These are phyloP conservation scores for Ceratocystiopsis brevicomis DNA, from an alignment of 2,329 filamentous ascomycete species.

Conservation along the genomic window DNA sequence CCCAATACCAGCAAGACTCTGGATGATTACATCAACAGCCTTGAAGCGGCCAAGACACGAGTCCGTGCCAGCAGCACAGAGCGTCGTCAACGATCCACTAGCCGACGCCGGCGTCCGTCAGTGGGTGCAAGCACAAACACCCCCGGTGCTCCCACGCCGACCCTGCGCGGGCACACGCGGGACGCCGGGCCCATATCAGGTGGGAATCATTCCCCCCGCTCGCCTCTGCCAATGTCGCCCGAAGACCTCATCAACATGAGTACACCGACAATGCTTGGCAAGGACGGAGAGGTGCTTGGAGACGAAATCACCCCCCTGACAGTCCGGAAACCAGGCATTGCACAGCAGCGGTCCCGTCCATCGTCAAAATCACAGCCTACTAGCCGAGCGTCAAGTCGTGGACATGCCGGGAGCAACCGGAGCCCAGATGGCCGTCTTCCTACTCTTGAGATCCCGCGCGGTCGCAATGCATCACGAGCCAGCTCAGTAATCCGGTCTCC, in stretches of 20 bases:
- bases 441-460: conserved; percentile 31
- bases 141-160: background rate
- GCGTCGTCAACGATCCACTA: conserved; percentile 17
- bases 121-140: background rate
- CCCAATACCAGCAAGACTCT: conserved; percentile 42
- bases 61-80: conserved; percentile 36
- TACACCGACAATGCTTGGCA: conserved; percentile 21
- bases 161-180: background rate
- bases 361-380: conserved; percentile 16
- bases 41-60: conserved; percentile 53
- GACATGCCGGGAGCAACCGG: conserved; percentile 20
- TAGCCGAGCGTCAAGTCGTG: conserved; percentile 31
- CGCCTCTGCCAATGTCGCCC: conserved; percentile 84
- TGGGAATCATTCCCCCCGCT: conserved; percentile 68
- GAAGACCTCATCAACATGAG: conserved; percentile 56
- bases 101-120: conserved; percentile 15
- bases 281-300: conserved; percentile 10
- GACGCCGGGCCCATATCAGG: conserved; percentile 38
- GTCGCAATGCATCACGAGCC: conserved; percentile 41
- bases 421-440: conserved; percentile 28
- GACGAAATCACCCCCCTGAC: conserved; percentile 8
- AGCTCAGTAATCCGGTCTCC: conserved; percentile 49
- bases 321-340: background rate
- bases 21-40: conserved; percentile 70
- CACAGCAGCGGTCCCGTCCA: conserved; percentile 13